Evolutionary conservation across 805 yeast genomes (phyloP), one percentile per base, ranked within the genome.

Genomic region (Lipomyces chichibuensis): DNA sequence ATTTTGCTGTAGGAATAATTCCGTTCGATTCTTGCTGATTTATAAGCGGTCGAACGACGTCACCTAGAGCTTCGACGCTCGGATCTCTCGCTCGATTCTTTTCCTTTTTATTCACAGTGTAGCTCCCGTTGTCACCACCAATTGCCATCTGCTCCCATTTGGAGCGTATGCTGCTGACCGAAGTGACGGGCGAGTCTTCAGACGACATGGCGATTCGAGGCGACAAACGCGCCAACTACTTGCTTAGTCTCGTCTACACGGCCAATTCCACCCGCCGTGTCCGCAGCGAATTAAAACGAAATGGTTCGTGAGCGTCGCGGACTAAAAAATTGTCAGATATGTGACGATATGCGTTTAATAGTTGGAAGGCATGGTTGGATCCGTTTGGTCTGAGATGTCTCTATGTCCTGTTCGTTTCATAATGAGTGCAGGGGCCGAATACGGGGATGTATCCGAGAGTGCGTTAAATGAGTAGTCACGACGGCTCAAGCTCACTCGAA

Each of bases 91-190:
- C 55, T 25, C 33, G 11, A 9, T 7, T 17, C 33, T 13, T 52
- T 29, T 52, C 55, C n/a, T 29, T 23, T 17, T 17, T 43, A 43
- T 17, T 43, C 49, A 43, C 20, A 7, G n/a, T 43, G 13, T 43
- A 17, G 9, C 43, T 37, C 43, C 20, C 49, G 17, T 23, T 52
- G 33, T 29, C 33, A 9, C 29, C 29, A 52, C 33, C 33, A 23
- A 52, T 1, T 7, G 55, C 55, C 39, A 69, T 46, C 57, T 69
- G 67, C 55, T 69, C 71, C 71, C 71, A 69, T 7, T 63, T 58
- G 39, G 67, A 69, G 29, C 71, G 65, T 17, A 69, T 66, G 39
- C 64, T 57, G 51, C 59, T 65, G 33, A 69, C 71, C 17, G 71
- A 69, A n/a, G 65, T 64, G 43, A 69, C 62, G 39, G 60, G 63